These are phyloP conservation scores for Fomitopsis palustris DNA, from an alignment of 1,284 basidiomycete species.

Conservation along the genomic window DNA sequence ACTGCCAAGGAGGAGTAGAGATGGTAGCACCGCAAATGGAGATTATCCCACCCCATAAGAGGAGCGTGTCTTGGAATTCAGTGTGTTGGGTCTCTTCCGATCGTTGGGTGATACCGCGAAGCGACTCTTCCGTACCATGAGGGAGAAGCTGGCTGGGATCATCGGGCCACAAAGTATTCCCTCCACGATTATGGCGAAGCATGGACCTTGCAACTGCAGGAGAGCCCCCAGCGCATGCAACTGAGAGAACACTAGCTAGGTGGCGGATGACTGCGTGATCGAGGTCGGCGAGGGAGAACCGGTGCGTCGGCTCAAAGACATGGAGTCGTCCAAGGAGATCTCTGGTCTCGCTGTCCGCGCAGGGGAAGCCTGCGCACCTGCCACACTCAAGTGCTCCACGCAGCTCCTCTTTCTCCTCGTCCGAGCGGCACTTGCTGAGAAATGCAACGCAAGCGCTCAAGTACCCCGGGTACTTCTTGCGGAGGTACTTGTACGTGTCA, in stretches of 20 bases:
- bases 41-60: neutral
- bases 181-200: neutral
- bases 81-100: neutral
- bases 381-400: neutral
- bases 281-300: neutral
- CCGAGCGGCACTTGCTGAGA: neutral
- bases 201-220: neutral
- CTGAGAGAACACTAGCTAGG: neutral
- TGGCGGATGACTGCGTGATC: neutral
- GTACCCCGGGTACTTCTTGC: neutral
- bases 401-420: neutral
- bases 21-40: neutral
- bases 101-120: neutral
- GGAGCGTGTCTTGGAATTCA: neutral
- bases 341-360: neutral
- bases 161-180: neutral
- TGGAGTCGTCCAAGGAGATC: neutral
- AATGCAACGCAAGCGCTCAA: neutral
- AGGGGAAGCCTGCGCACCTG: neutral
- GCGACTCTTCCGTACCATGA: neutral
- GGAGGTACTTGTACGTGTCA: neutral
- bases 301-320: neutral
- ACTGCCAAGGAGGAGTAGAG: neutral
- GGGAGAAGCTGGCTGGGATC: neutral
- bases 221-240: neutral